Conservation (phyloP, 2,329 filamentous ascomycete species). For the Fonsecaea erecta region DNA sequence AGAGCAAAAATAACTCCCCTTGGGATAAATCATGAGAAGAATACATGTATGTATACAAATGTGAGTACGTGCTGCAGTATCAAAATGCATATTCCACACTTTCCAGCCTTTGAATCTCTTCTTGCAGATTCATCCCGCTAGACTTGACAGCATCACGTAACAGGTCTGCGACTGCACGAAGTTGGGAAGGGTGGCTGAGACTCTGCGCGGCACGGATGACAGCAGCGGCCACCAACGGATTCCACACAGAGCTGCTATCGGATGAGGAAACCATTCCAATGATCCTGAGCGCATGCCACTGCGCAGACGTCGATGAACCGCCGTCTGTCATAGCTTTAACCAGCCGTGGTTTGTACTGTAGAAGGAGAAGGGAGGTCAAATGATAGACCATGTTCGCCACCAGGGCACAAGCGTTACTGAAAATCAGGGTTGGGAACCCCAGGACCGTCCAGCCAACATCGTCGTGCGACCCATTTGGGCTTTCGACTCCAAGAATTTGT, state of each 20-base stretch:
- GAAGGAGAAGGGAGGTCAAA: slow-evolving; percentile 9
- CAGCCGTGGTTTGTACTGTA: slow-evolving; percentile 13
- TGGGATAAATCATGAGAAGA: no score
- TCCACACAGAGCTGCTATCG: not conserved
- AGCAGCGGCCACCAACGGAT: slow-evolving; percentile 13
- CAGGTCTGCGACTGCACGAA: slow-evolving; percentile 5
- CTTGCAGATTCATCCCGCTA: slow-evolving; percentile 9
- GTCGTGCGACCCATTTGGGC: not conserved
- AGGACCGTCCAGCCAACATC: not conserved
- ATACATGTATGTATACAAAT: no score
- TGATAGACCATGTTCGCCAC: slow-evolving; percentile 16
- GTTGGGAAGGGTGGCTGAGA: slow-evolving; percentile 17
- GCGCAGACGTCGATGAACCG: slow-evolving; percentile 4
- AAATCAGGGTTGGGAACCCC: slow-evolving; percentile 10
- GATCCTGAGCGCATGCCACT: slow-evolving; percentile 14
- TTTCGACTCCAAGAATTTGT: slow-evolving; percentile 14
- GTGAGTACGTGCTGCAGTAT: no score
- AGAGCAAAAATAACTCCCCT: no score
- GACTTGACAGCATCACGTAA: not conserved
- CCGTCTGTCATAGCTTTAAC: slow-evolving; percentile 1
- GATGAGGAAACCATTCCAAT: slow-evolving; percentile 5
- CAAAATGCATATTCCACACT: not conserved
- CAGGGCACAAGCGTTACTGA: slow-evolving; percentile 20
- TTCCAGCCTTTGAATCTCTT: slow-evolving; percentile 12
- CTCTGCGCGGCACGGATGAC: slow-evolving; percentile 1